phyloP scores from a whole-genome alignment of 345 rosid species.

The Melaleuca quinquenervia region DNA sequence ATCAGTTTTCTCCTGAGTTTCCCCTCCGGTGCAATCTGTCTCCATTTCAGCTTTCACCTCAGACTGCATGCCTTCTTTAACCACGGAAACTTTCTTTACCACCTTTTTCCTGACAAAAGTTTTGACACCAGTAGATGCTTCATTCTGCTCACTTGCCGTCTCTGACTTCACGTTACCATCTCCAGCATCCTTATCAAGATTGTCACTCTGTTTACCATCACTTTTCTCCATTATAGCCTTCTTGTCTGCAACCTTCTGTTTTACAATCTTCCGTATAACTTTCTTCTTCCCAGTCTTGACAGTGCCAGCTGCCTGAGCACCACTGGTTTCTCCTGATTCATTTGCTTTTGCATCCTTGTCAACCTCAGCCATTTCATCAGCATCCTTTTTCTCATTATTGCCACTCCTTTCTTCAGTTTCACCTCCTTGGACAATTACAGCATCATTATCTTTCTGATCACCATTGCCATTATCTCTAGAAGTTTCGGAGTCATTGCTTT shows the following conservation, averaged over 20 bases:
- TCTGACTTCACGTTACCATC: slow-evolving; percentile 30
- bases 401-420: slow-evolving; percentile 14
- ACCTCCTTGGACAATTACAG: slow-evolving; percentile 17
- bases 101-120: slow-evolving; percentile 43
- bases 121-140: slow-evolving; percentile 26
- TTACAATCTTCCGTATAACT: slow-evolving; percentile 73
- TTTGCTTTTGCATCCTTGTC: slow-evolving; percentile 27
- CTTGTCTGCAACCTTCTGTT: slow-evolving; percentile 40
- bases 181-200: slow-evolving; percentile 23
- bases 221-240: slow-evolving; percentile 20
- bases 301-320: slow-evolving; percentile 24
- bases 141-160: slow-evolving; percentile 28
- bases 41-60: slow-evolving; percentile 32
- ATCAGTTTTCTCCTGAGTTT: slow-evolving; percentile 36
- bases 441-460: slow-evolving; percentile 19
- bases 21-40: slow-evolving; percentile 21
- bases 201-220: slow-evolving; percentile 28
- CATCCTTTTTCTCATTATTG: slow-evolving; percentile 18
- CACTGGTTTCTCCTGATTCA: slow-evolving; percentile 22
- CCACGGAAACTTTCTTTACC: slow-evolving; percentile 33
- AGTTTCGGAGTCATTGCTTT: slow-evolving; percentile 15
- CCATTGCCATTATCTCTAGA: slow-evolving; percentile 12
- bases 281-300: slow-evolving; percentile 61
- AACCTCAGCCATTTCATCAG: slow-evolving; percentile 9
- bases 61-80: slow-evolving; percentile 16